Evolutionary conservation across 257 asterid species (phyloP).

Genomic region (Phtheirospermum japonicum): DNA sequence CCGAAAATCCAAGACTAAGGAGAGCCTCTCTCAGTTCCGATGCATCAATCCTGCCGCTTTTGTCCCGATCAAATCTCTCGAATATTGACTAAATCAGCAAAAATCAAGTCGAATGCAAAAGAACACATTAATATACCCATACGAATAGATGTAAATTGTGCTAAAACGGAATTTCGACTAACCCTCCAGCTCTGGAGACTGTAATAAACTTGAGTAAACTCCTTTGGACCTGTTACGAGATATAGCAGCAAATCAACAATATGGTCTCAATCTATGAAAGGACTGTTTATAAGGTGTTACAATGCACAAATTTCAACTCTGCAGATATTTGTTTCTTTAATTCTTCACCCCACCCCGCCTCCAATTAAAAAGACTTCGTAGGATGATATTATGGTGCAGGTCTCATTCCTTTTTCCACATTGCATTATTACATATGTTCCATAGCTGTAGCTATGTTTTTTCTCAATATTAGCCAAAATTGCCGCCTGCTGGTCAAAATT

Average conservation of each 20-base stretch:
- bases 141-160: background rate
- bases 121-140: background rate
- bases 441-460: too few species aligned
- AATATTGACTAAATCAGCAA: constrained; percentile 49
- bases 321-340: background rate
- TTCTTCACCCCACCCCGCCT: too few species aligned
- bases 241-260: constrained; percentile 21
- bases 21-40: constrained; percentile 82
- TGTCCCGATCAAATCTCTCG: constrained; percentile 88
- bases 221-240: constrained; percentile 79
- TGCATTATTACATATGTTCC: too few species aligned
- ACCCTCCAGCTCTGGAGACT: constrained; percentile 99
- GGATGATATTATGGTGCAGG: too few species aligned
- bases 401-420: too few species aligned
- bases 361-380: too few species aligned
- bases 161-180: constrained; percentile 32
- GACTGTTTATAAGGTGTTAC: background rate
- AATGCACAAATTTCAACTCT: background rate
- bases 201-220: constrained; percentile 73
- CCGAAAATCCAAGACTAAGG: constrained; percentile 78
- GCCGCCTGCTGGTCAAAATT: too few species aligned
- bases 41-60: constrained; percentile 83
- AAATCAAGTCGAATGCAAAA: constrained; percentile 20
- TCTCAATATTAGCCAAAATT: too few species aligned
- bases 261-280: background rate